A percentile compares a stretch with the other conserved stretches of the same genome.
Evolutionary conservation across 2,329 filamentous ascomycete genomes (phyloP).

Genomic region (Teratosphaeria viscida): DNA sequence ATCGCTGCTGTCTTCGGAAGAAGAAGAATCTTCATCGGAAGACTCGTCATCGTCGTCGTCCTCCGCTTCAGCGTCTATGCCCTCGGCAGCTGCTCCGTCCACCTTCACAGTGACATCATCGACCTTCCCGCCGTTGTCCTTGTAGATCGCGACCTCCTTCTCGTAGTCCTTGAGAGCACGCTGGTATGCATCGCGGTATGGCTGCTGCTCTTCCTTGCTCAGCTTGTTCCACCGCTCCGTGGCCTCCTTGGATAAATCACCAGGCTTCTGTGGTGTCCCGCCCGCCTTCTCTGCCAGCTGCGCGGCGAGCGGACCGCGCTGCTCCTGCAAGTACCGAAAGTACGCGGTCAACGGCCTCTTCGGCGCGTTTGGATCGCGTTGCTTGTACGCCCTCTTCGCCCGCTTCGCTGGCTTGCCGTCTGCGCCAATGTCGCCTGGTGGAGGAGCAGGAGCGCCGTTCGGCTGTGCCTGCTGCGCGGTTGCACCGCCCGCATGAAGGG

Average conservation of each 20-base stretch:
- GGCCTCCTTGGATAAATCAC: slow-evolving; percentile 78
- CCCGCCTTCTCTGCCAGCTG: slow-evolving; percentile 46
- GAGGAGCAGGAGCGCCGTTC: background rate
- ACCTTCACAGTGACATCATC: slow-evolving; percentile 1
- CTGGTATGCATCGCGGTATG: slow-evolving; percentile 51
- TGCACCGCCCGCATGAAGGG: slow-evolving; percentile 2
- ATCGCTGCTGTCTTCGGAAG: slow-evolving; percentile 6
- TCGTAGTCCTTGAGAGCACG: slow-evolving; percentile 48
- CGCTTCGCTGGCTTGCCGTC: slow-evolving; percentile 20
- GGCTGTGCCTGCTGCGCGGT: slow-evolving; percentile 2
- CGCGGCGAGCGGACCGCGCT: slow-evolving; percentile 65
- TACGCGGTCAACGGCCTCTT: slow-evolving; percentile 91
- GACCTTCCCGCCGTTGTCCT: slow-evolving; percentile 34
- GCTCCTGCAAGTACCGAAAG: slow-evolving; percentile 87
- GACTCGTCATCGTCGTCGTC: slow-evolving; percentile 14
- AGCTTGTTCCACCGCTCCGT: slow-evolving; percentile 78
- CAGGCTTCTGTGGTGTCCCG: slow-evolving; percentile 58
- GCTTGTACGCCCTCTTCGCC: slow-evolving; percentile 36
- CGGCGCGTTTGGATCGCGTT: slow-evolving; percentile 75
- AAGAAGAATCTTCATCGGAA: slow-evolving; percentile 1
- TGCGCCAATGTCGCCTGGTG: background rate
- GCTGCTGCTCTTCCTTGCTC: slow-evolving; percentile 60
- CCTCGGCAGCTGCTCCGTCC: slow-evolving; percentile 15
- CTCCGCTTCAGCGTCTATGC: slow-evolving; percentile 31
- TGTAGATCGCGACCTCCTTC: slow-evolving; percentile 46